These are phyloP conservation scores for Gryganskiella cystojenkinii DNA, from an alignment of 192 early-diverging fungal species.

Conservation along the genomic window DNA sequence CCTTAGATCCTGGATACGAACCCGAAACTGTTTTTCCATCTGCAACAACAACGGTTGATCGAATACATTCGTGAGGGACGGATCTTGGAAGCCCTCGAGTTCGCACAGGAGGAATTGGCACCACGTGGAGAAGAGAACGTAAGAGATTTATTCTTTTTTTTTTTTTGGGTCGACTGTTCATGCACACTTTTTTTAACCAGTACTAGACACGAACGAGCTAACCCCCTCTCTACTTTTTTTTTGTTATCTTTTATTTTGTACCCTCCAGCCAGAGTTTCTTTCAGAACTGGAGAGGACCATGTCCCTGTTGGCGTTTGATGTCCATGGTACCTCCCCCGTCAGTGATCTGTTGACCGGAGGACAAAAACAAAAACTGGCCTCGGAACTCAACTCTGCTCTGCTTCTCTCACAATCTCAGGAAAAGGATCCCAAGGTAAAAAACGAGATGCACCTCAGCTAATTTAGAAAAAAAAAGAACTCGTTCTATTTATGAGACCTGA, in stretches of 20 bases:
- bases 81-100: constrained; percentile 87
- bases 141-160: constrained; percentile 8
- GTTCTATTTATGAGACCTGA: too few relatives aligned
- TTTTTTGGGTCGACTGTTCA: not conserved
- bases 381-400: constrained; percentile 95
- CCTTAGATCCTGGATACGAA: constrained; percentile 92
- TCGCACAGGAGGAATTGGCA: constrained; percentile 97
- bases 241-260: not conserved
- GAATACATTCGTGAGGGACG: constrained; percentile 90
- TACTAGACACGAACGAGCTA: not conserved
- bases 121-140: constrained; percentile 97
- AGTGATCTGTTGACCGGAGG: constrained; percentile 87
- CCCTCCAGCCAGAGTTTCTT: constrained; percentile 86
- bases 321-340: constrained; percentile 76
- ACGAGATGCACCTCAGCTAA: too few relatives aligned
- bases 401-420: constrained; percentile 92
- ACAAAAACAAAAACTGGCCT: constrained; percentile 92
- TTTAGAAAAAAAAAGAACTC: too few relatives aligned
- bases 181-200: not conserved
- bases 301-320: constrained; percentile 96
- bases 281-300: constrained; percentile 96
- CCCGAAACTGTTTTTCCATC: constrained; percentile 92
- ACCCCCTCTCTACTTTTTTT: constrained; percentile 4
- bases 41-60: constrained; percentile 97
- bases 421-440: constrained; percentile 82